phyloP scores from a whole-genome alignment of 73 alveolate genomes.

The Stentor coeruleus region DNA sequence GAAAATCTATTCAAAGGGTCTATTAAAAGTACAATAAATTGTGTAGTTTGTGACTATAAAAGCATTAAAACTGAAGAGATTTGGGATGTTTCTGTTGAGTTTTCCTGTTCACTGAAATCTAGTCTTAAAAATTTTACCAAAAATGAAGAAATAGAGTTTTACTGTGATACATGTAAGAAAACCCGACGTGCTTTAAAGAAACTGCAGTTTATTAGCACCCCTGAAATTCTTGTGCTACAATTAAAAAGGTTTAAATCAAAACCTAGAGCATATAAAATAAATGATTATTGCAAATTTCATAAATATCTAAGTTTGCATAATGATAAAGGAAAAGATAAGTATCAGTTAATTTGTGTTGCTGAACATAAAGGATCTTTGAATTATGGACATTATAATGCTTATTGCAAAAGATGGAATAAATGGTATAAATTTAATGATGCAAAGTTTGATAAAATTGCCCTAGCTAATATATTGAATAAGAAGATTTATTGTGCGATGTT shows the following conservation, averaged over 20 bases:
- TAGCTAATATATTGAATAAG: too few relatives aligned
- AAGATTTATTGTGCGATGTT: too few relatives aligned
- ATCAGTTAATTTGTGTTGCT: background rate
- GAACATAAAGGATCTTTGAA: background rate
- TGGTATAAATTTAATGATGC: background rate
- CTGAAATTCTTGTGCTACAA: background rate
- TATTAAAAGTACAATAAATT: background rate
- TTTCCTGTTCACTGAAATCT: background rate
- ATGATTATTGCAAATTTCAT: background rate
- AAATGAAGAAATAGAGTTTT: background rate
- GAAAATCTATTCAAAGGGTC: background rate
- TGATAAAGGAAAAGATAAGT: background rate
- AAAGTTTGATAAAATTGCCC: too few relatives aligned
- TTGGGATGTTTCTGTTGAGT: background rate
- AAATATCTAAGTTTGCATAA: background rate
- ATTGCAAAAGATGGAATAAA: background rate
- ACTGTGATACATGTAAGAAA: slow-evolving; percentile 2
- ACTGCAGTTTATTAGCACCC: background rate
- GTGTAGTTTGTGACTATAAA: background rate
- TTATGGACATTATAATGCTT: background rate
- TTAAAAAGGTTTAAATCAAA: background rate
- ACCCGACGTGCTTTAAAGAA: background rate
- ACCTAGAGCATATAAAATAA: background rate
- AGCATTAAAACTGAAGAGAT: background rate
- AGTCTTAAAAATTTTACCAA: background rate